Evolutionary conservation across 192 early-diverging fungal species (phyloP), one percentile per base, ranked within the genome.

Genomic region (Geranomyces michiganensis): DNA sequence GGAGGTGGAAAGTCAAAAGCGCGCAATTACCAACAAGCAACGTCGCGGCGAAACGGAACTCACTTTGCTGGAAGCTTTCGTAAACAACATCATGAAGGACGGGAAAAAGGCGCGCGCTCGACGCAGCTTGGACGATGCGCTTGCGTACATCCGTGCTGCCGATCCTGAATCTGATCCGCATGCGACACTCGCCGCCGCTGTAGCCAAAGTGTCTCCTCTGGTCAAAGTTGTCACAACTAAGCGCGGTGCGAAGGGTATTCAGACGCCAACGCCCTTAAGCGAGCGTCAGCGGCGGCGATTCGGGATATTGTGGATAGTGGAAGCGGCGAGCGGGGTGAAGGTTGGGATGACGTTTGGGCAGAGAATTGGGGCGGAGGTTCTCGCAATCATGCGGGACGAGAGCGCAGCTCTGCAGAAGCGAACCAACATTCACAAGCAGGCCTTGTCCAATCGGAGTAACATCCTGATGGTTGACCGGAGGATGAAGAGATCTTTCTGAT

Each of bases 31-130:
- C 58, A 27, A 27, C 17, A 60, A 60, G 58, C 21, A 60, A 19
- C 24, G 31, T 5, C 29, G 33, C n/a, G 61, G 48, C 6, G 64
- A 64, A 61, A 53, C 21, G 7, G 73, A 81, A 41, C 27, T 59
- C 75, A 86, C 90, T 1, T 81, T 95, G 14, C 64, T 93, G 12
- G 81, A 85, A 22, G 93, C 93, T 33, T 71, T 95, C 10, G 91
- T 93, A 45, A 96, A 95, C 80, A 94, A 90, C 68, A 87, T 97
- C 62, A 97, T 97, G 95, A 89, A 67, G 49, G 87, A 94, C 67
- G 96, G 96, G 36, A 94, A 94, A 79, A 98, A 96, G 76, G 84
- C 88, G 9, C 83, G 79, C 7, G 92, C 94, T 9, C 86, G 90
- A 51, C 72, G 87, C 8, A 76, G 88, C 21, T 78, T 96, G 0